phyloP scores from a whole-genome alignment of 345 rosid genomes.

The Sonneratia caseolaris region DNA sequence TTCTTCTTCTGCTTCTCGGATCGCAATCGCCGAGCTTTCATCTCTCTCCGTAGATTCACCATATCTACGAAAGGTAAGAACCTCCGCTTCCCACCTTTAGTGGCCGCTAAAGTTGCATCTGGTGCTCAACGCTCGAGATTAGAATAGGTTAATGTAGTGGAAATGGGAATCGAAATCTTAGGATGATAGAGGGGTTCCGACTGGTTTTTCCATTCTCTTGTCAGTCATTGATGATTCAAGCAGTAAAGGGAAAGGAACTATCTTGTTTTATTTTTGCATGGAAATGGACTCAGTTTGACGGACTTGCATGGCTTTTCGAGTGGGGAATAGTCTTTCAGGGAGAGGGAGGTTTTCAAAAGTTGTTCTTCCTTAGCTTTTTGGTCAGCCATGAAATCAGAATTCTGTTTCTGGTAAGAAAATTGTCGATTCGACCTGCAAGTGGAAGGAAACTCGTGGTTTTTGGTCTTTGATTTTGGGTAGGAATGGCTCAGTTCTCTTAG shows the following conservation, averaged over 20 bases:
- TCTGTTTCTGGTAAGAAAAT: not conserved
- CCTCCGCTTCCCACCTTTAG: not conserved
- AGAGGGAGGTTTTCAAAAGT: not conserved
- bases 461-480: not conserved
- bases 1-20: not conserved
- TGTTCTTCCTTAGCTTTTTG: not conserved
- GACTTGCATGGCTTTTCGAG: not conserved
- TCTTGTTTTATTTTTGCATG: not conserved
- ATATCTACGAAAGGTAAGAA: not conserved
- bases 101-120: slow-evolving; percentile 4
- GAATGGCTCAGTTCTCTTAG: not conserved
- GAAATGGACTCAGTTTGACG: not conserved
- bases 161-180: not conserved
- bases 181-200: not conserved
- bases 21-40: slow-evolving; percentile 1
- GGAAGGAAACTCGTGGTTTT: not conserved
- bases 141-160: too few relatives aligned
- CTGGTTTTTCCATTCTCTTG: not conserved
- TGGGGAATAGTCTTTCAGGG: not conserved
- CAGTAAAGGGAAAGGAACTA: not conserved
- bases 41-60: not conserved
- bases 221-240: not conserved
- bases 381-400: not conserved
- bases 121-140: not conserved
- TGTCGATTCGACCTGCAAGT: too few relatives aligned